Evolutionary conservation across 495 filamentous ascomycete species (phyloP), one percentile per base, ranked within the genome.

Genomic region (Lasiosphaeris hirsuta): DNA sequence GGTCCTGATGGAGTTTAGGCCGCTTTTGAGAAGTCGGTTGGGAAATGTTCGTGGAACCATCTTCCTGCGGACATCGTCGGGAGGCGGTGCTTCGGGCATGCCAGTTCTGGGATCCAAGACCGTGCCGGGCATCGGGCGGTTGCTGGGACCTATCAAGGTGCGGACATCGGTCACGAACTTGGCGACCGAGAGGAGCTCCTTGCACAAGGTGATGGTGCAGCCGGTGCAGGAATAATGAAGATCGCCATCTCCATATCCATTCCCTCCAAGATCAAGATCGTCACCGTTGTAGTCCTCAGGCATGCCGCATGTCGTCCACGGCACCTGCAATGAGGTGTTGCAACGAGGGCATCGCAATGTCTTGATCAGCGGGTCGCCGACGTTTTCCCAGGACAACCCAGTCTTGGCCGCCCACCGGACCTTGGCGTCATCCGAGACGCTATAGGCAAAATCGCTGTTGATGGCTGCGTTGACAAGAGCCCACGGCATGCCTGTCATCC

Each of bases 401-500:
- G 86, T 90, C 17, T 58, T 59, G 3, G 52, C 50, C 10, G 72
- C 70, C 70, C 88, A 95, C 3, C 51, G 37, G 2, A 56, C 52
- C 39, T 68, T 73, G 41, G 81, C 79, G 5, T 68, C 63, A 0
- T 72, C 60, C 0, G 78, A 75, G 6, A 84, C 73, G 4, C 70
- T 74, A 65, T 90, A 94, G 44, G 75, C 77, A 61, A 92, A 87
- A 11, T 73, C 65, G 17, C 71, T 71, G 62, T 93, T 78, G 59
- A 96, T 92, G n/a, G 78, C 81, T 7, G 73, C 59, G 60, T 85
- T 77, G 37, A 94, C 72, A 11, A 75, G 64, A 14, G 78, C 59
- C 90, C 90, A 96, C 1, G 90, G 92, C 51, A 96, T 80, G 3
- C 84, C 84, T 2, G 80, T 78, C 6, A 64, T 69, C 84, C 88